Conservation (phyloP, 2,329 filamentous ascomycete species). For the Fusarium poae region DNA sequence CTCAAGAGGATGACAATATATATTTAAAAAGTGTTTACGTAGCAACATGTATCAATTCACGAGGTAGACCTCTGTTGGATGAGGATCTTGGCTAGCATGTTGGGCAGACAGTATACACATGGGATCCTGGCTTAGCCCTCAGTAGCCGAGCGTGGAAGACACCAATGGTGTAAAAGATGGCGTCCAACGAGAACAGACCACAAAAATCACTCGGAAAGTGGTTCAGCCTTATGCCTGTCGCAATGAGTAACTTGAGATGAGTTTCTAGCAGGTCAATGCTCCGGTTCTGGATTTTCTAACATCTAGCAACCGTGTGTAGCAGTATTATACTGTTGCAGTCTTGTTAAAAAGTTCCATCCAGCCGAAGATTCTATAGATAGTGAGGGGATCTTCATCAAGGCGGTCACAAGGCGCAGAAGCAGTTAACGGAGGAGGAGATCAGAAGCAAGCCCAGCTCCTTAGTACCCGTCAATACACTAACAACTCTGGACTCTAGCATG, state of each 20-base stretch:
- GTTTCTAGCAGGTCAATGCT: background rate
- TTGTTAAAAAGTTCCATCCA: background rate
- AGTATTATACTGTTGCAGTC: background rate
- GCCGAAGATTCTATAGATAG: background rate
- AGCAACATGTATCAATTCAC: no score
- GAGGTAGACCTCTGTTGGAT: accelerated
- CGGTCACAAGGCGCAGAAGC: background rate
- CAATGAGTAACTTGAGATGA: accelerated
- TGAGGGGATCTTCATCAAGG: background rate
- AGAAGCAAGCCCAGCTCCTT: background rate
- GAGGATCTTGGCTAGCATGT: no score
- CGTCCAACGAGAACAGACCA: background rate
- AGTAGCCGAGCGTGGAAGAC: no score
- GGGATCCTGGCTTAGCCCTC: background rate
- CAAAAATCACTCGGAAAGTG: background rate
- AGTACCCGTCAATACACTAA: background rate
- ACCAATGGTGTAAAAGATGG: no score
- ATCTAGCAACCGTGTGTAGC: background rate
- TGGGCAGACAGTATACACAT: no score
- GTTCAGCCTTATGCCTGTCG: background rate
- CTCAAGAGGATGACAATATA: no score
- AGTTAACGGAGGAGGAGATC: background rate
- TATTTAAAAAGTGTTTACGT: no score
- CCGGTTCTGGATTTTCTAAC: background rate
- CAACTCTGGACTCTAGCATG: background rate